phyloP scores from a whole-genome alignment of 2,329 filamentous ascomycete genomes.

The Stachybotrys elegans region DNA sequence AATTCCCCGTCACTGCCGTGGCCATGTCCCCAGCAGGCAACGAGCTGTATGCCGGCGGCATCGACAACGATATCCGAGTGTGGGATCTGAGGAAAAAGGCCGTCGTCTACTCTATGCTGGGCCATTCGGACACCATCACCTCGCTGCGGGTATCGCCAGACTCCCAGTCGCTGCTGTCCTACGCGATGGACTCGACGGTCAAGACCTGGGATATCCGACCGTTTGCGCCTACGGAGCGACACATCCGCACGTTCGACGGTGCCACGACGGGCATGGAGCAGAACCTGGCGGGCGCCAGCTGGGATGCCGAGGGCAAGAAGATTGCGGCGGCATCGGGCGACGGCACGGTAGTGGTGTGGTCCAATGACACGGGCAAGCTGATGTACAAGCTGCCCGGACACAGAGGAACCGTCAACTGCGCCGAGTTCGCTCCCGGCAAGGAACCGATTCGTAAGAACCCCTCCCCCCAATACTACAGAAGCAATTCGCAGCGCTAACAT shows the following conservation, averaged over 20 bases:
- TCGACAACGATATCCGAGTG: slow-evolving; percentile 95
- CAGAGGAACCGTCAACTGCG: slow-evolving; percentile 91
- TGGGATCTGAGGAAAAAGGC: slow-evolving; percentile 95
- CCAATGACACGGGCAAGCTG: slow-evolving; percentile 79
- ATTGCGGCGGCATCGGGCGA: slow-evolving; percentile 89
- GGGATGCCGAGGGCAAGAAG: slow-evolving; percentile 80
- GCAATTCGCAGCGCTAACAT: too few relatives aligned
- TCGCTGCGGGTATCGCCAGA: slow-evolving; percentile 90
- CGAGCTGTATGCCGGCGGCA: slow-evolving; percentile 89
- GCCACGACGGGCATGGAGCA: slow-evolving; percentile 83
- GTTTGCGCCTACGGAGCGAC: slow-evolving; percentile 83
- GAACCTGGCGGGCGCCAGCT: slow-evolving; percentile 85
- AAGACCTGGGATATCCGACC: slow-evolving; percentile 95
- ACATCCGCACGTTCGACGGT: slow-evolving; percentile 87
- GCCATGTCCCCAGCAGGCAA: slow-evolving; percentile 92
- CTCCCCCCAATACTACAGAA: not conserved
- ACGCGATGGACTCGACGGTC: slow-evolving; percentile 90
- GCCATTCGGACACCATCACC: slow-evolving; percentile 88
- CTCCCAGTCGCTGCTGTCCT: slow-evolving; percentile 82
- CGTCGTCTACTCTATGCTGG: slow-evolving; percentile 79
- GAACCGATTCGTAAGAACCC: slow-evolving; percentile 75
- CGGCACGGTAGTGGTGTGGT: slow-evolving; percentile 88
- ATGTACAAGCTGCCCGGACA: slow-evolving; percentile 94
- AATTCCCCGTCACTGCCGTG: slow-evolving; percentile 87
- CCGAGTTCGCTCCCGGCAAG: slow-evolving; percentile 78